phyloP scores from a whole-genome alignment of 805 yeast species.

The Ogataea philodendri region DNA sequence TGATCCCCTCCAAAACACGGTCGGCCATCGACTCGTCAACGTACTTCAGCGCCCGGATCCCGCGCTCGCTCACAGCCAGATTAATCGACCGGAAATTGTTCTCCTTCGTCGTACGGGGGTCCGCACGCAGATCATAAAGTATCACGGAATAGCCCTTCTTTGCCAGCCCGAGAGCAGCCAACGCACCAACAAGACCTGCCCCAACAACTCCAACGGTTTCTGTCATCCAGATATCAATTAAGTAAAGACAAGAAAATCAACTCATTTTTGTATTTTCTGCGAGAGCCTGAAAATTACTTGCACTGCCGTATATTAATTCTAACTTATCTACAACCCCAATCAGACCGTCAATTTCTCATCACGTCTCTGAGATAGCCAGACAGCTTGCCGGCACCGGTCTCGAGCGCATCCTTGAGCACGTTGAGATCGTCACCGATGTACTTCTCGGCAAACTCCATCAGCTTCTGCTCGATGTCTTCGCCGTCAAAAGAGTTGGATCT shows the following conservation, averaged over 20 bases:
- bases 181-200: slow-evolving; percentile 87
- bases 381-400: slow-evolving; percentile 88
- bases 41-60: slow-evolving; percentile 63
- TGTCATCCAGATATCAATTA: slow-evolving; percentile 20
- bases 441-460: slow-evolving; percentile 60
- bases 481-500: slow-evolving; percentile 31
- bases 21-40: slow-evolving; percentile 60
- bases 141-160: slow-evolving; percentile 70
- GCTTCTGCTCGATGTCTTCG: slow-evolving; percentile 51
- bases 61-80: slow-evolving; percentile 84
- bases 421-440: slow-evolving; percentile 83
- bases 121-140: slow-evolving; percentile 68
- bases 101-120: slow-evolving; percentile 47
- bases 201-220: slow-evolving; percentile 65
- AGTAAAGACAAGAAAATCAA: too few relatives aligned
- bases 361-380: slow-evolving; percentile 86
- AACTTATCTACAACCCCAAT: slow-evolving; percentile 5
- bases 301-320: slow-evolving; percentile 9
- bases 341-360: slow-evolving; percentile 49
- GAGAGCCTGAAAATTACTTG: too few relatives aligned
- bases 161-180: slow-evolving; percentile 78
- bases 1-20: slow-evolving; percentile 54
- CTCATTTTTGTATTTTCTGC: too few relatives aligned
- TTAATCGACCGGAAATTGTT: slow-evolving; percentile 66
- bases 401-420: slow-evolving; percentile 85